Evolutionary conservation across 768 basidiomycete species (phyloP), one percentile per base, ranked within the genome.

Genomic region (Hygrocybe coccinea): DNA sequence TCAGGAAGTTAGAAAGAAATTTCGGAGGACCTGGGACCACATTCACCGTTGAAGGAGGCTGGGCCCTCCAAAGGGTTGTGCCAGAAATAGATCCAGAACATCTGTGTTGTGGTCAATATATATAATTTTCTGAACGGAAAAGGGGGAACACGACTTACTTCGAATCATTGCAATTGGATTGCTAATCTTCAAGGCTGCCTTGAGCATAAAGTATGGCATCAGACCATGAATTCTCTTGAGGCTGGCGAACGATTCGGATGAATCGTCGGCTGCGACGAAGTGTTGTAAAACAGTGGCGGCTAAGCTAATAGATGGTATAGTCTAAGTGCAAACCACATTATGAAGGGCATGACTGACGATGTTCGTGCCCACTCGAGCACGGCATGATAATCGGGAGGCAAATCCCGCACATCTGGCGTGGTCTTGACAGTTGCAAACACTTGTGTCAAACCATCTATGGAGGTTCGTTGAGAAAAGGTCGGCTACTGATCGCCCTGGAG

Each of bases 151-250:
- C 38, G 14, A 35, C 14, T 15, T 56, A 86, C 89, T 86, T 68
- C 97, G 83, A 64, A 98, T 94, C 97, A 98, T 98, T 25, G 83
- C 81, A 57, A 99, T 87, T 1, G 97, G 97, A 70, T 97, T 99
- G 55, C 90, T 94, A 61, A 99, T 91, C 67, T 82, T 87, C 57
- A 99, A 72, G 11, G 92, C 87, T 7, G 91, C 81, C 69, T 93
- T 97, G 59, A 99, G 82, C 76, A 98, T 85, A 64, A 98, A 91
- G 69, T 99, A 99, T 5, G 97, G 97, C 91, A 98, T 97, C 50
- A 95, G 73, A 1, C 94, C 93, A 66, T 99, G 97, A 41, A 97
- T 82, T 47, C 95, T 81, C 74, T 97, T 98, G 57, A 99, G 72
- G 56, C 84, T 81, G 12, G 91, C 78, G 62, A 98, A 87, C 4